phyloP scores from a whole-genome alignment of 805 yeast species.

The Saturnispora bothae region DNA sequence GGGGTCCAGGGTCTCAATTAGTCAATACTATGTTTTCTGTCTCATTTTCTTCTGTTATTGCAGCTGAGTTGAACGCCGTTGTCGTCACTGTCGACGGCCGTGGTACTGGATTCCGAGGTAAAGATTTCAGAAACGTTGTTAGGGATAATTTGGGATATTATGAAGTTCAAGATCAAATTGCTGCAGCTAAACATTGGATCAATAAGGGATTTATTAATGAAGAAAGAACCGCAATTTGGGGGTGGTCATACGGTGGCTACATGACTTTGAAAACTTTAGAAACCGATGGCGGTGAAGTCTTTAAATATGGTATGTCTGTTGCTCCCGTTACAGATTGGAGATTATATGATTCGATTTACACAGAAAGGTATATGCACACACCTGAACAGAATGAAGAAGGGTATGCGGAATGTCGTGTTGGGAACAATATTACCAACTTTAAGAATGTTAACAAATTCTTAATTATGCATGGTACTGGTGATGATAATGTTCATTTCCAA shows the following conservation, averaged over 20 bases:
- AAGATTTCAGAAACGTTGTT: slow-evolving; percentile 65
- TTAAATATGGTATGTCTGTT: slow-evolving; percentile 86
- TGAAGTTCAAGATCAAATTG: slow-evolving; percentile 80
- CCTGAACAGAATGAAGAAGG: slow-evolving; percentile 62
- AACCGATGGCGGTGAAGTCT: slow-evolving; percentile 60
- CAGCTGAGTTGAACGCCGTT: slow-evolving; percentile 68
- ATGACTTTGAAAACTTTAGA: slow-evolving; percentile 86
- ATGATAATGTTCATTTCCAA: slow-evolving; percentile 95
- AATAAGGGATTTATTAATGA: slow-evolving; percentile 53
- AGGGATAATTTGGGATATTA: slow-evolving; percentile 71
- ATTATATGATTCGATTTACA: slow-evolving; percentile 83
- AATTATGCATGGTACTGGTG: slow-evolving; percentile 94
- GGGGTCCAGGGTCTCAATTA: slow-evolving; percentile 90
- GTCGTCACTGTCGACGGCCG: slow-evolving; percentile 96
- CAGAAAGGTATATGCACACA: slow-evolving; percentile 88
- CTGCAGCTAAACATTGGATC: slow-evolving; percentile 70
- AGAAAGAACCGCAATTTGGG: slow-evolving; percentile 77
- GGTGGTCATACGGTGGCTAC: slow-evolving; percentile 98
- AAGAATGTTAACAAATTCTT: slow-evolving; percentile 56
- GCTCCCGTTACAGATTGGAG: slow-evolving; percentile 98
- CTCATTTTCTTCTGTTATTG: slow-evolving; percentile 62
- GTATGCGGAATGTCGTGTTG: slow-evolving; percentile 49
- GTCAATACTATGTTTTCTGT: slow-evolving; percentile 54
- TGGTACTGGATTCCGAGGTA: slow-evolving; percentile 89
- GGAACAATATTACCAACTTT: slow-evolving; percentile 47